phyloP scores from a whole-genome alignment of 164 flowering plant genomes.

The Magnolia kwangsiensis region DNA sequence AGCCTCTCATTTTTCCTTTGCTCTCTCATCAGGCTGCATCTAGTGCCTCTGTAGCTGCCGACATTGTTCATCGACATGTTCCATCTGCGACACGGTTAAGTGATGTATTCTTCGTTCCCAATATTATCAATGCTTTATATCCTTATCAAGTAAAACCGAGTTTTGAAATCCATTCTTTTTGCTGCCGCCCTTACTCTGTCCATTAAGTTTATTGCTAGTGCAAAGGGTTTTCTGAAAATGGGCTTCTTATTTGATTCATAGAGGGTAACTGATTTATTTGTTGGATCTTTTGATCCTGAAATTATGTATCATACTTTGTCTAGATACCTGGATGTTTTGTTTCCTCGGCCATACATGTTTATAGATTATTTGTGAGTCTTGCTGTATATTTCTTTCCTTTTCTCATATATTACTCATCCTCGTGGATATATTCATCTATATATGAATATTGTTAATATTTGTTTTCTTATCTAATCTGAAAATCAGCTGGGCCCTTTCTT shows the following conservation, averaged over 20 bases:
- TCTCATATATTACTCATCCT: not conserved
- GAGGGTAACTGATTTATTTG: no score
- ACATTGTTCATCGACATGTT: conserved; percentile 82
- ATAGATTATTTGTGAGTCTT: not conserved
- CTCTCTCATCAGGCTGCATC: conserved; percentile 55
- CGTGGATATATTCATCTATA: not conserved
- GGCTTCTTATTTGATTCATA: no score
- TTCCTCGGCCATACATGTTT: not conserved
- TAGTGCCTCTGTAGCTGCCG: conserved; percentile 67
- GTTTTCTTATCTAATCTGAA: not conserved
- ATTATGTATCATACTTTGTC: not conserved
- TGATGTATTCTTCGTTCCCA: conserved; percentile 53
- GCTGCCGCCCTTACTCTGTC: not conserved
- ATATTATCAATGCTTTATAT: not conserved
- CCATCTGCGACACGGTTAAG: conserved; percentile 88
- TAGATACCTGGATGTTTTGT: not conserved
- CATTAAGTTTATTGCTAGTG: not conserved
- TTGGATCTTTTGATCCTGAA: no score
- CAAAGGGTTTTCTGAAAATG: not conserved
- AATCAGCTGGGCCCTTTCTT: not conserved
- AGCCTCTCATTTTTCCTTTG: not conserved
- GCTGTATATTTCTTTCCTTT: not conserved
- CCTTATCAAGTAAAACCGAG: not conserved
- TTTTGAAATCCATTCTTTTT: not conserved
- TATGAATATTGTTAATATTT: not conserved